Evolutionary conservation across 208 protist species (phyloP).

Genomic region (Leishmania arabica): DNA sequence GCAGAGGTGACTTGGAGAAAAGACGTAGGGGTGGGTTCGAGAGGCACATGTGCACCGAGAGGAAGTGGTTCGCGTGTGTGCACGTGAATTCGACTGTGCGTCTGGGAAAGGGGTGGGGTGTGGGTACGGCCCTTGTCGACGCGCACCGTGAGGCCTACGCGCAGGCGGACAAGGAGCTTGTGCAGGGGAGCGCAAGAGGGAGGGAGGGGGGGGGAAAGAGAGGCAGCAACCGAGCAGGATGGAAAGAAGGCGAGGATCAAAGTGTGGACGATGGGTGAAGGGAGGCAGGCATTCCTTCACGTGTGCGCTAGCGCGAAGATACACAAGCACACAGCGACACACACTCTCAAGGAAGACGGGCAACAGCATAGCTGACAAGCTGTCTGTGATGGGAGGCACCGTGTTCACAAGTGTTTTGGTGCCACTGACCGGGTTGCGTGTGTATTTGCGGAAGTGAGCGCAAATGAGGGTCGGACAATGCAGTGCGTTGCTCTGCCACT

Average conservation of each 20-base stretch:
- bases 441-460: too few species aligned
- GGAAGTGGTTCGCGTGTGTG: not conserved
- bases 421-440: not conserved
- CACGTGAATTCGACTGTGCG: not conserved
- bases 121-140: not conserved
- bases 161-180: not conserved
- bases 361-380: not conserved
- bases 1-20: not conserved
- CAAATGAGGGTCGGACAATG: too few species aligned
- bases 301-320: not conserved
- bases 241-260: not conserved
- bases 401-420: not conserved
- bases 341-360: not conserved
- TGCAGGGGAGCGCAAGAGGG: not conserved
- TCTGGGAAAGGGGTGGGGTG: not conserved
- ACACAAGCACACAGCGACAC: not conserved
- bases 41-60: not conserved
- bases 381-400: not conserved
- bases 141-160: not conserved
- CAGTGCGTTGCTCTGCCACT: too few species aligned
- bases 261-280: not conserved
- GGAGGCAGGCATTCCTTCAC: not conserved
- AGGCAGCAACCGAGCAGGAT: not conserved
- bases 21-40: not conserved
- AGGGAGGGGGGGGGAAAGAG: not conserved